Conservation (phyloP, 345 rosid species). For the Corchorus olitorius region DNA sequence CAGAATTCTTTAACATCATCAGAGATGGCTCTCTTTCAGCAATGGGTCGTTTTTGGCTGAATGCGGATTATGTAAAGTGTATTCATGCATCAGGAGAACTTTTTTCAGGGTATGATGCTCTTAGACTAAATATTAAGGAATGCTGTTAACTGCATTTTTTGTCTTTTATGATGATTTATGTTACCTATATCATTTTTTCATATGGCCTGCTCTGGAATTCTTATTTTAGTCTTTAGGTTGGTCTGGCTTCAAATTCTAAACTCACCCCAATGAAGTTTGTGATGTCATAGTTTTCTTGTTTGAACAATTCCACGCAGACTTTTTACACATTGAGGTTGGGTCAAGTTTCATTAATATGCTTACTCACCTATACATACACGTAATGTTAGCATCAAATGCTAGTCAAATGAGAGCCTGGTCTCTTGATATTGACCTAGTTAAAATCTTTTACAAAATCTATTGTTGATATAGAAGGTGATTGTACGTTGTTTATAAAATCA, state of each 20-base stretch:
- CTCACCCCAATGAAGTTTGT: neutral
- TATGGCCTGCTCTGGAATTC: neutral
- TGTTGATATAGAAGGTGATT: neutral
- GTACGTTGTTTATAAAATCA: neutral
- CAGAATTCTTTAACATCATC: constrained; percentile 78
- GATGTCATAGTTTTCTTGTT: neutral
- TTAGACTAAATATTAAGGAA: neutral
- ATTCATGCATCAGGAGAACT: constrained; percentile 79
- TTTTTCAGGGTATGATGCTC: constrained; percentile 76
- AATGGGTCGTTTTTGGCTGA: constrained; percentile 85
- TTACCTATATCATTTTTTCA: neutral
- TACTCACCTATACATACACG: neutral
- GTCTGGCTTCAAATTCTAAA: constrained; percentile 1
- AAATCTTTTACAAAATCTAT: neutral
- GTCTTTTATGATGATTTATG: neutral
- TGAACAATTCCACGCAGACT: neutral
- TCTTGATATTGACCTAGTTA: neutral
- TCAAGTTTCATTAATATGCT: neutral
- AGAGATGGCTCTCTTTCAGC: constrained; percentile 73
- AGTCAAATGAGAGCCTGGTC: neutral
- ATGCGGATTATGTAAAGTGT: constrained; percentile 94
- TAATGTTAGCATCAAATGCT: neutral
- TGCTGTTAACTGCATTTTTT: constrained; percentile 6
- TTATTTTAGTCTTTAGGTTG: neutral
- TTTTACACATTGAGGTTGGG: neutral